Evolutionary conservation across 2,329 filamentous ascomycete genomes (phyloP), one percentile per base, ranked within the genome.

Genomic region (Graphilbum sp.): DNA sequence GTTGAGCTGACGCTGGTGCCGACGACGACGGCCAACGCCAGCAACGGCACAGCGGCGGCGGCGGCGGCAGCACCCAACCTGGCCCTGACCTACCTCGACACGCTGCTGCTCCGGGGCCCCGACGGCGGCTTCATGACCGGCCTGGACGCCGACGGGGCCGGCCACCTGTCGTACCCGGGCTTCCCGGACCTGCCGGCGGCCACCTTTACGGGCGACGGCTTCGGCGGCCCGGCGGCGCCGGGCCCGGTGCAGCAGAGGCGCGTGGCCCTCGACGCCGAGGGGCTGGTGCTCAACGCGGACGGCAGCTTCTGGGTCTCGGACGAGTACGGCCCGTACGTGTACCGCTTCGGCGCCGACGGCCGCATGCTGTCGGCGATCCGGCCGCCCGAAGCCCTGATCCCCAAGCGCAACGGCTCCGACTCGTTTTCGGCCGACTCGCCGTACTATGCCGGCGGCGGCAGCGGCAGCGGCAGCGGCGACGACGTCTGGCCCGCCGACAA

Each of bases 301-400:
- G 72, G 69, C 12, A 61, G 63, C 1, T 82, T 80, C 56, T 84
- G 75, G 75, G 60, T 82, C 30, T 68, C 63, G 8, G 79, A 84
- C 49, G 79, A 83, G 55, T 79, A 80, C 50, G 78, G 76, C 0
- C 75, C 75, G 0, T 82, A 75, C 47, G 58, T 82, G 18, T 84
- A 81, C 61, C 66, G 72, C 33, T 83, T 84, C 54, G 57, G 64
- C 43, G 45, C 53, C 3, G 49, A 52, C 0, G 79, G 79, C 27
- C 62, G 58, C 25, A 75, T 84, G 69, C 52, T 71, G 15, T 56
- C 60, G 2, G 77, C 77, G 1, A 74, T 83, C 41, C 65, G 69
- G 13, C 77, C 78, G 0, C 76, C 76, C 1, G 59, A 69, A 36
- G 76, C 78, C 1, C 63, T 75, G 43, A 62, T 83, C 23, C 79